These are phyloP conservation scores for Sclerotinia nivalis DNA, from an alignment of 2,329 filamentous ascomycete species.

Conservation along the genomic window DNA sequence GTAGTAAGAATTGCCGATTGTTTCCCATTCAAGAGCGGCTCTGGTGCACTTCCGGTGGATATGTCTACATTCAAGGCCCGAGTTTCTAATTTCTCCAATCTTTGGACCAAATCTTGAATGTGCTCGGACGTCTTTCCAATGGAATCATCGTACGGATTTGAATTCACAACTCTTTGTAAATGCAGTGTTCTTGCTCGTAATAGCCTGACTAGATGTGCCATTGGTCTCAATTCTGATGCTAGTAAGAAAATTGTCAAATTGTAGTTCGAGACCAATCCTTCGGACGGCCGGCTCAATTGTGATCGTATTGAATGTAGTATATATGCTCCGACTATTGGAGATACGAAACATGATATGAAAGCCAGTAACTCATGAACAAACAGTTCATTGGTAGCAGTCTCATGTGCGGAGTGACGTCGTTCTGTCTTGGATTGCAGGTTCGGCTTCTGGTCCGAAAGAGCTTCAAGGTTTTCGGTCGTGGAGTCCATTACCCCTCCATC, in stretches of 20 bases:
- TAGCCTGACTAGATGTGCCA: slow-evolving; percentile 79
- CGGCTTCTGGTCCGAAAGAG: slow-evolving; percentile 25
- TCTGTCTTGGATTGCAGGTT: slow-evolving; percentile 31
- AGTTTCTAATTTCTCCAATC: slow-evolving; percentile 70
- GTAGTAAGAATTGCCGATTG: slow-evolving; percentile 47
- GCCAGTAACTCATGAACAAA: slow-evolving; percentile 74
- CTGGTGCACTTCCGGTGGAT: slow-evolving; percentile 31
- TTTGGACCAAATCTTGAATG: slow-evolving; percentile 59
- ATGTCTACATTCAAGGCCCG: slow-evolving; percentile 48
- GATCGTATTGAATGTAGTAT: slow-evolving; percentile 78
- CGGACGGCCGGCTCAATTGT: slow-evolving; percentile 79
- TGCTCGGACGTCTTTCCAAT: slow-evolving; percentile 40
- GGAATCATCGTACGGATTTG: slow-evolving; percentile 49
- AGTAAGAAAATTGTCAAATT: slow-evolving; percentile 90
- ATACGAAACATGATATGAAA: slow-evolving; percentile 74
- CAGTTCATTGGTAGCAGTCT: slow-evolving; percentile 60
- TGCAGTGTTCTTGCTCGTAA: slow-evolving; percentile 77
- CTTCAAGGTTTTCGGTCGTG: slow-evolving; percentile 37
- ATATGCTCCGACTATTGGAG: slow-evolving; percentile 78
- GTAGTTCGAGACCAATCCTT: slow-evolving; percentile 87
- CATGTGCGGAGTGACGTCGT: slow-evolving; percentile 33
- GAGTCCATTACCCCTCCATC: slow-evolving; percentile 42
- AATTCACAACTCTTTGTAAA: slow-evolving; percentile 71
- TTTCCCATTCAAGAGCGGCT: slow-evolving; percentile 43
- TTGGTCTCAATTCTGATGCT: slow-evolving; percentile 80